Evolutionary conservation across 176 grass and related monocot genomes (phyloP).

Genomic region (Pharus latifolius): DNA sequence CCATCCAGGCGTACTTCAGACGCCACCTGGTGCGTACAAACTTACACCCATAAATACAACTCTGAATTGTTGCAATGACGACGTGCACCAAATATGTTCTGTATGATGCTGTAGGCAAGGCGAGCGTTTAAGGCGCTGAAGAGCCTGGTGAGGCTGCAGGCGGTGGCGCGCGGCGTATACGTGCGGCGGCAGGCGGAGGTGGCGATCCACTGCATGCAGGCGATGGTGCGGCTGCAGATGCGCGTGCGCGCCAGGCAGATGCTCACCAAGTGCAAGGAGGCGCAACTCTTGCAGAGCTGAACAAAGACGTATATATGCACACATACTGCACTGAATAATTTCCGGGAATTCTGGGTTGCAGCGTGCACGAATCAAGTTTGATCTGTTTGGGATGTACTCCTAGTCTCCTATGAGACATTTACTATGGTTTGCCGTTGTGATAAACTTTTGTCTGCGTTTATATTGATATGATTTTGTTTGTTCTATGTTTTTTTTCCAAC

Average conservation of each 20-base stretch:
- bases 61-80: no score
- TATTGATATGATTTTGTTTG: neutral
- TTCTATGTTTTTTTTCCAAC: neutral
- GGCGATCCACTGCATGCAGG: constrained; percentile 88
- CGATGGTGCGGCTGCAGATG: constrained; percentile 67
- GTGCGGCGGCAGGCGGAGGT: constrained; percentile 75
- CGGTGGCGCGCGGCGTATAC: constrained; percentile 71
- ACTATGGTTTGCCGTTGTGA: neutral
- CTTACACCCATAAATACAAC: neutral
- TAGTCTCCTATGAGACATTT: neutral
- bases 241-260: constrained; percentile 63
- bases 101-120: constrained; percentile 76
- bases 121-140: constrained; percentile 69
- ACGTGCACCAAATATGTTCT: no score
- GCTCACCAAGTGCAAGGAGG: constrained; percentile 34
- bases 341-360: neutral
- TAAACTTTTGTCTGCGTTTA: neutral
- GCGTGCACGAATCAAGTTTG: neutral
- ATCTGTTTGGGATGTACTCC: neutral
- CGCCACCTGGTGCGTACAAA: constrained; percentile 46
- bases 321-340: neutral
- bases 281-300: constrained; percentile 23
- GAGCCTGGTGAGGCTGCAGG: constrained; percentile 92
- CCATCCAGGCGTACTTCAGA: constrained; percentile 75
- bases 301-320: neutral